Base-by-base conservation (phyloP, 768 basidiomycete species). In the Hypholoma sublateritium region DNA sequence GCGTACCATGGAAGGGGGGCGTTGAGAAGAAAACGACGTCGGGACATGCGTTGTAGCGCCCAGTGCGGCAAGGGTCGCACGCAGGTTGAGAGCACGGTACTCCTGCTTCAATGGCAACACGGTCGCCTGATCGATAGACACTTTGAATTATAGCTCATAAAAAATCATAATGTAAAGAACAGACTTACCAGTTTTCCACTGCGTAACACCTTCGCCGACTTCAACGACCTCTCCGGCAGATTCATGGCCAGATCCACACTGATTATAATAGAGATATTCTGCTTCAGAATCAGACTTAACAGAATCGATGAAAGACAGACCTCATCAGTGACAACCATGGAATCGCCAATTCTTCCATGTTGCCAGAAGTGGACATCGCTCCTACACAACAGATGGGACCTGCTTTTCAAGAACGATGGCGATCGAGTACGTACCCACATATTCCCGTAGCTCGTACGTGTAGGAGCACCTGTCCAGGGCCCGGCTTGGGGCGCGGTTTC, bases 291-390 rank as follows among this genome's bases (percentile, higher is more conserved):
- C 48, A 35, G 8, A 21, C 4, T 17, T 36, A 49, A 1, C 22
- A 36, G 34, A 16, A 17, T 17, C 4, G 53, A 43, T 14, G 19
- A 34, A 25, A 44, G 42, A 56, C 65, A 59, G 55, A 83, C 85
- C 72, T 87, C 86, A 58, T 86, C 86, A 13, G 80, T 83, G 25
- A 87, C 86, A 21, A 88, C 73, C 86, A 87, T 88, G 0, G 84
- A 84, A 62, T 86, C 83, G 8, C 87, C 87, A 50, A 88, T 78
- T 39, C 83, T 73, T 5, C 86, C 86, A 67, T 87, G 84, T 59
- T 86, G 78, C 86, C 86, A 88, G 67, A 88, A 87, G 65, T 88
- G 86, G 61, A 88, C 83, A 57, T 88, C 86, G 46, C 84, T 87
- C 77, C 86, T 87, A 52, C 24, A 32, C 21, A 53, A n/a, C 24